Conservation (phyloP, 176 grass and related monocot genomes). For the Rhynchospora pubera region DNA sequence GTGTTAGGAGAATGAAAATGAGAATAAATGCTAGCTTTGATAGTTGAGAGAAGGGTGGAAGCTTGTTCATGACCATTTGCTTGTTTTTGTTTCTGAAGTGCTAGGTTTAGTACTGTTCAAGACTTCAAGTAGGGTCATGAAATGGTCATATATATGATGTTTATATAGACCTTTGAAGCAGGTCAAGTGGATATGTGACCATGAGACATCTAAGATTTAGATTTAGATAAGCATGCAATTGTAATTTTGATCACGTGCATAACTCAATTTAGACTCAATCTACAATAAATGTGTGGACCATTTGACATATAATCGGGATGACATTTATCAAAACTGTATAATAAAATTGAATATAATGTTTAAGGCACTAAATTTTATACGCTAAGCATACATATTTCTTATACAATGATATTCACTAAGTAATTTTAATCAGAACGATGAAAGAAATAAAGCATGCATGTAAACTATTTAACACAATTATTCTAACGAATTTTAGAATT, state of each 20-base stretch:
- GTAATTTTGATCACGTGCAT: not conserved
- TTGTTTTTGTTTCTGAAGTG: not conserved
- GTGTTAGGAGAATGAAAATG: constrained; percentile 32
- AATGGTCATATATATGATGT: not conserved
- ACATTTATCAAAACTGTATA: not conserved
- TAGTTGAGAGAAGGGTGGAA: constrained; percentile 33
- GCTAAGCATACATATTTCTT: no score
- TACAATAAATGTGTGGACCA: not conserved
- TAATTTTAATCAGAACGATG: no score
- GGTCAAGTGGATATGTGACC: not conserved
- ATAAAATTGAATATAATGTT: not conserved
- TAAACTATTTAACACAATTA: no score
- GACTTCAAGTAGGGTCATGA: not conserved
- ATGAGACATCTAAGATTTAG: constrained; percentile 5
- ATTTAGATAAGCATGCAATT: constrained; percentile 7
- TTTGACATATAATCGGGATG: not conserved
- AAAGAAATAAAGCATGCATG: no score
- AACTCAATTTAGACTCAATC: not conserved
- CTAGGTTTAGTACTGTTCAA: not conserved
- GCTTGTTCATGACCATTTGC: constrained; percentile 20
- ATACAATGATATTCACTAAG: no score
- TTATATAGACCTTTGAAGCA: constrained; percentile 1
- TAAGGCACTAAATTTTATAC: no score
- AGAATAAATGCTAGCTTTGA: constrained; percentile 35
- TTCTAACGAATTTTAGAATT: no score